Percentiles rank a stretch among this genome's conserved stretches.
Conservation (phyloP, 768 basidiomycete species). For the Trichaptum fuscoviolaceum region DNA sequence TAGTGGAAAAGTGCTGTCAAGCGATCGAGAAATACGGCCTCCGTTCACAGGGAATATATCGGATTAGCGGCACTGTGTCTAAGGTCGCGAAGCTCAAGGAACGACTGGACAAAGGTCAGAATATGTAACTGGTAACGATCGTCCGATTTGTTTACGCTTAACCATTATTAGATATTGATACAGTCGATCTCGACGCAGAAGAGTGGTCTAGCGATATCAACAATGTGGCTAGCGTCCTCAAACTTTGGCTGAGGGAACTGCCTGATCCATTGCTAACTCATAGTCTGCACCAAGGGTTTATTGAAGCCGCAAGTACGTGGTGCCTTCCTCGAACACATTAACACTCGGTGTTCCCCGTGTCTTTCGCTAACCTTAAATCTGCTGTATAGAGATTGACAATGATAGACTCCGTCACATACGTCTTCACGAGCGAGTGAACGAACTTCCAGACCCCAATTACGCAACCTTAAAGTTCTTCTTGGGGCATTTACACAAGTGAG, state of each 20-base stretch:
- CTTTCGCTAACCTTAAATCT: background rate
- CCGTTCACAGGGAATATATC: conserved; percentile 82
- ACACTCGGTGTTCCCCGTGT: no score
- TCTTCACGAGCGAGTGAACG: conserved; percentile 95
- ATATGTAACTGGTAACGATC: background rate
- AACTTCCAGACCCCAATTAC: conserved; percentile 97
- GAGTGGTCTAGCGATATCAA: conserved; percentile 96
- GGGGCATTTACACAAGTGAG: conserved; percentile 87
- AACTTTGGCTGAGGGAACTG: conserved; percentile 94
- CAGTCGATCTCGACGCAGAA: conserved; percentile 78
- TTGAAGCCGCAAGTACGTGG: conserved; percentile 87
- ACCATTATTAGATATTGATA: conserved; percentile 60
- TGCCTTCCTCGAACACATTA: background rate
- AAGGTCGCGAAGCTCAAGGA: conserved; percentile 81
- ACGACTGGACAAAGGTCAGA: conserved; percentile 76
- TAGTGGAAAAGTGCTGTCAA: conserved; percentile 84
- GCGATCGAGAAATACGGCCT: conserved; percentile 92
- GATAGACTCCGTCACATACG: conserved; percentile 93
- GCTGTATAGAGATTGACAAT: conserved; percentile 73
- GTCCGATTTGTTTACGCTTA: background rate
- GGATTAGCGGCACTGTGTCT: conserved; percentile 87
- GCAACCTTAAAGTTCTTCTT: conserved; percentile 94
- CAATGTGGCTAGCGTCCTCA: conserved; percentile 89
- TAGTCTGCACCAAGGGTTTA: conserved; percentile 82
- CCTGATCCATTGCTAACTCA: conserved; percentile 90